Percentiles rank a stretch among this genome's conserved stretches.
phyloP scores from a whole-genome alignment of 495 filamentous ascomycete species.

The Penicillium pancosmium region DNA sequence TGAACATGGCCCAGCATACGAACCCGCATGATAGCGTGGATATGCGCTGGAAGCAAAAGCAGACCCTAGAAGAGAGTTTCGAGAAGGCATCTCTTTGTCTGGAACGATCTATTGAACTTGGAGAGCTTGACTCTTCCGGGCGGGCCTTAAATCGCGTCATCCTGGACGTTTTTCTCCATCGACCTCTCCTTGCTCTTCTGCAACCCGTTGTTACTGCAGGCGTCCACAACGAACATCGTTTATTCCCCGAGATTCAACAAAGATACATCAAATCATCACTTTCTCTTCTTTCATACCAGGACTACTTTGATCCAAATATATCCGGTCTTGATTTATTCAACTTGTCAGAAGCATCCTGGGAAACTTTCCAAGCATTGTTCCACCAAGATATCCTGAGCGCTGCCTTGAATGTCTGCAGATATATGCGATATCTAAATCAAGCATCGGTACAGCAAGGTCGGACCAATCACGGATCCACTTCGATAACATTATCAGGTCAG shows the following conservation, averaged over 20 bases:
- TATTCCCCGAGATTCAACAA: conserved; percentile 17
- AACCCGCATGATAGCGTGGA: conserved; percentile 10
- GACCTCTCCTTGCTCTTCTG: conserved; percentile 31
- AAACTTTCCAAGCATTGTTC: conserved; percentile 27
- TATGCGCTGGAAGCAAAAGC: conserved; percentile 17
- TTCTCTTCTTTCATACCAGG: conserved; percentile 29
- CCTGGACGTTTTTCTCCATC: conserved; percentile 24
- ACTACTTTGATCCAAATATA: conserved; percentile 30
- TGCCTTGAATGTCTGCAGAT: conserved; percentile 28
- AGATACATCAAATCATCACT: conserved; percentile 26
- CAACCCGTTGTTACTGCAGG: conserved; percentile 14
- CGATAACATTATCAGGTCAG: background rate
- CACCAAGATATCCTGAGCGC: conserved; percentile 30
- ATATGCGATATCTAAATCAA: conserved; percentile 17
- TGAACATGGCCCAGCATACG: conserved; percentile 14
- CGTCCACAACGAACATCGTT: background rate
- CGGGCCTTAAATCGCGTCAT: conserved; percentile 20
- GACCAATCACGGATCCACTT: background rate
- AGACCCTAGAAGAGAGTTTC: conserved; percentile 18
- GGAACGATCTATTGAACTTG: conserved; percentile 8
- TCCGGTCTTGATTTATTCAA: conserved; percentile 19
- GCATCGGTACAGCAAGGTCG: background rate
- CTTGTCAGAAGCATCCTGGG: conserved; percentile 22
- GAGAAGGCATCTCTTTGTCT: conserved; percentile 10
- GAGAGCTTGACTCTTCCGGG: conserved; percentile 1